Evolutionary conservation across 768 basidiomycete genomes (phyloP), one percentile per base, ranked within the genome.

Genomic region (Gautieria morchelliformis): DNA sequence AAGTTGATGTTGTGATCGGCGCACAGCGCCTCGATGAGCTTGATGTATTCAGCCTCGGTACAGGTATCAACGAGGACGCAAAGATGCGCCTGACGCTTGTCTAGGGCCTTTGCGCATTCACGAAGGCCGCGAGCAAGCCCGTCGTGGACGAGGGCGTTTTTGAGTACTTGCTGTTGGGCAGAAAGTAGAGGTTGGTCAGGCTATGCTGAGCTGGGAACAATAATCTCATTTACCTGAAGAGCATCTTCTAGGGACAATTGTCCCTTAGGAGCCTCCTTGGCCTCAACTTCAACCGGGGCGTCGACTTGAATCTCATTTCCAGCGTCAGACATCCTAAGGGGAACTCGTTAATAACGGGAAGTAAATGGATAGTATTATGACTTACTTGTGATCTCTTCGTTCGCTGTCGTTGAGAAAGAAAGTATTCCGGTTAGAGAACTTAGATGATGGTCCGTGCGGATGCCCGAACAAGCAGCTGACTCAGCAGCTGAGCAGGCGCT

Each of bases 11-110:
- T 95, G 85, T 98, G 94, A 78, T 96, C 93, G 61, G 92, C 89
- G 71, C 95, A 98, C 70, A 99, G 92, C 52, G 95, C 95, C 77
- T 97, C 94, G 65, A 99, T 96, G 78, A 99, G 91, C 80, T 97
- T 98, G 84, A 96, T 90, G 82, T 99, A 98, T 76, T 97, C 95
- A 64, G 94, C 90, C 77, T 98, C 95, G 53, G 89, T 93, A 81
- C 93, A 96, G 58, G 93, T 93, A 84, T 99, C 95, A 70, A 97
- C 94, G 67, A 99, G 87, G 60, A 99, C 94, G 75, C 95, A 98
- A 50, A 98, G 80, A 74, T 98, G 95, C 57, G 94, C 95, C 80
- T 94, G 91, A 67, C 93, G 87, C 79, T 93, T 96, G 82, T 99
- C 95, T 64, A 99, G 81, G 60, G 95, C 91, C 80, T 99, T 99